Conservation (phyloP, 306 rosid genomes). For the Vicia villosa region DNA sequence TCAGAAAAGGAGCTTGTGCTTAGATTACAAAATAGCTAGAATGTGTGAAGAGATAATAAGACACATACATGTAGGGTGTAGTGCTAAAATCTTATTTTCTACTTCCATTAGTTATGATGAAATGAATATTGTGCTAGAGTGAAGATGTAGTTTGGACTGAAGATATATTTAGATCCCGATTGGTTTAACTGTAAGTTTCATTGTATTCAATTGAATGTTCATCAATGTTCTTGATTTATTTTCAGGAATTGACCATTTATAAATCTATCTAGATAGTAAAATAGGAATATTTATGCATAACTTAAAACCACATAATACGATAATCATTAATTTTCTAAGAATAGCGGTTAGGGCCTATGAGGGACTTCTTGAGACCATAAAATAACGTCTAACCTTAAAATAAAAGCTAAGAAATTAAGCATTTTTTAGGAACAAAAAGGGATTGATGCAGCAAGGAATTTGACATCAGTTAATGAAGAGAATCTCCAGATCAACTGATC, state of each 20-base stretch:
- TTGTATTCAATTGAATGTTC: neutral
- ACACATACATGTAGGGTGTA: no score
- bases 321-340: slow-evolving; percentile 19
- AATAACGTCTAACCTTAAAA: neutral
- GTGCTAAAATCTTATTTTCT: no score
- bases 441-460: slow-evolving; percentile 7
- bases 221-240: neutral
- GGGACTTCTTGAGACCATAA: neutral
- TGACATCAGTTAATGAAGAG: slow-evolving; percentile 4
- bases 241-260: slow-evolving; percentile 3
- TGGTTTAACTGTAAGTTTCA: neutral
- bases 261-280: neutral
- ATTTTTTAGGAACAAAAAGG: slow-evolving; percentile 6
- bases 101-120: no score
- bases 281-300: neutral
- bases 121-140: no score
- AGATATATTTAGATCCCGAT: no score
- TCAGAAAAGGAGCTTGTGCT: no score
- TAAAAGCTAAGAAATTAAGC: slow-evolving; percentile 13
- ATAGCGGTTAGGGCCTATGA: neutral
- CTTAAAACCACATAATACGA: neutral
- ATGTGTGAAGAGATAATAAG: no score
- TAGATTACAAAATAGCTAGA: no score
- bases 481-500: slow-evolving; percentile 18
- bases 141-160: no score